Base-by-base conservation (phyloP, 2,329 filamentous ascomycete genomes). In the Monilinia vaccinii-corymbosi region DNA sequence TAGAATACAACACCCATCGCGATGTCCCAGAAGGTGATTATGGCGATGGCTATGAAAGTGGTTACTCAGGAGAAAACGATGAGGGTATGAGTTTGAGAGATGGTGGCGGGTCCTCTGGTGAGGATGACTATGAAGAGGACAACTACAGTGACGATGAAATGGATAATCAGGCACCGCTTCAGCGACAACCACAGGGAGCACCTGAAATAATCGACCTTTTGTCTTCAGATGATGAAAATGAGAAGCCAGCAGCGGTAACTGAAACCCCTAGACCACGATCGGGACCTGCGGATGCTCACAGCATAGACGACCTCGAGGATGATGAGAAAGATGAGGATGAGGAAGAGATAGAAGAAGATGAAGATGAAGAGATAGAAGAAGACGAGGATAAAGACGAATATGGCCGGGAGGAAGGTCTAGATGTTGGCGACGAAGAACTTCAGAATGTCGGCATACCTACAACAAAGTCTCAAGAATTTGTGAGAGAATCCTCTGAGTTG, bases 61-160 rank as follows among this genome's bases (percentile, higher is more conserved):
- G 61, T 34, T 66, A 69, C 51, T 73, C 74, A 28, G 73, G 73
- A 21, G 71, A 73, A 13, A 68, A 71, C 31, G 58, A 49, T n/a
- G 51, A 49, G 34, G 47, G 55, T 14, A 40, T 55, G 40, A 21
- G 40, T 25, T 34, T 10, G 31, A 25, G 11, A 14, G 34, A n/a
- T 21, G 42, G 31, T 3, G 46, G 16, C 4, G 11, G 50, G 14
- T 49, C 53, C 21, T 10, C 18, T 21, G 31, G 44, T 21, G 31
- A 48, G 11, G 62, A 64, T 21, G 61, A 56, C 4, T 62, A 62
- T 48, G 62, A 64, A 18, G 62, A 62, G 36, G 38, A 44, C 40
- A 62, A 68, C 6, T 66, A 71, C 31, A 66, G 69, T 16, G 67
- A 68, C 9, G 66, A 58, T 28, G 68, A 62, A 36, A 67, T 63